Conservation (phyloP, 2,329 filamentous ascomycete genomes). For the Sarocladiaceae sp. region DNA sequence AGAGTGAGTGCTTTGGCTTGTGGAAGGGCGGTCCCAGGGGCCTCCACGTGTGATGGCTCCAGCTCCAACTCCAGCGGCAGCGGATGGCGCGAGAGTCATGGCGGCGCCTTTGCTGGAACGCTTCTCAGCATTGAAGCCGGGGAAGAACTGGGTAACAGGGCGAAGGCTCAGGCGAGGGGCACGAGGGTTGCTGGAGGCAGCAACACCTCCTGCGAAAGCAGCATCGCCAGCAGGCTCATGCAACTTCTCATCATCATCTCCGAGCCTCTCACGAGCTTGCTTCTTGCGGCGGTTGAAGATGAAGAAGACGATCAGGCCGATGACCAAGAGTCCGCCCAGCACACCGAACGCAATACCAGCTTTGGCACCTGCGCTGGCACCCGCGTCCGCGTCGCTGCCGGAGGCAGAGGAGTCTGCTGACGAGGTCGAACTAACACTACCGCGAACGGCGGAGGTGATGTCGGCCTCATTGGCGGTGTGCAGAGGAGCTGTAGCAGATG, state of each 20-base stretch:
- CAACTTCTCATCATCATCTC: slow-evolving; percentile 60
- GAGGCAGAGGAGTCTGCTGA: neutral
- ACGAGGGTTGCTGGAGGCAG: slow-evolving; percentile 27
- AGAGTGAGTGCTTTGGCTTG: slow-evolving; percentile 43
- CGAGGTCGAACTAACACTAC: neutral
- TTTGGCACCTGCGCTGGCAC: slow-evolving; percentile 45
- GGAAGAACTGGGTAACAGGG: slow-evolving; percentile 79
- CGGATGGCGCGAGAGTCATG: slow-evolving; percentile 28
- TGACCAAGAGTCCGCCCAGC: slow-evolving; percentile 60
- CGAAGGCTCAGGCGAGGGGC: slow-evolving; percentile 82
- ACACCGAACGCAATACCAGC: slow-evolving; percentile 85
- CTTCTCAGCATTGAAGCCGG: slow-evolving; percentile 53
- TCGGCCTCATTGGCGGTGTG: slow-evolving; percentile 14
- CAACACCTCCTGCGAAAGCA: slow-evolving; percentile 26
- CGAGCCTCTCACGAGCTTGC: slow-evolving; percentile 46
- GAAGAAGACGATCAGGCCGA: slow-evolving; percentile 68
- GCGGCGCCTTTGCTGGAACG: slow-evolving; percentile 45
- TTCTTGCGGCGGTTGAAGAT: slow-evolving; percentile 67
- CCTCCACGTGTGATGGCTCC: slow-evolving; percentile 11
- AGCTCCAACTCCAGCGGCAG: slow-evolving; percentile 16
- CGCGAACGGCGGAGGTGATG: slow-evolving; percentile 12
- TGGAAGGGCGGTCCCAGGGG: slow-evolving; percentile 44
- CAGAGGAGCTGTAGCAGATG: neutral
- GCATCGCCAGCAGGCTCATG: neutral
- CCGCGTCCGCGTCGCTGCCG: slow-evolving; percentile 10